Percentiles rank a stretch among this genome's conserved stretches.
Evolutionary conservation across 2,329 filamentous ascomycete genomes (phyloP).

Genomic region (Amauroascus niger): DNA sequence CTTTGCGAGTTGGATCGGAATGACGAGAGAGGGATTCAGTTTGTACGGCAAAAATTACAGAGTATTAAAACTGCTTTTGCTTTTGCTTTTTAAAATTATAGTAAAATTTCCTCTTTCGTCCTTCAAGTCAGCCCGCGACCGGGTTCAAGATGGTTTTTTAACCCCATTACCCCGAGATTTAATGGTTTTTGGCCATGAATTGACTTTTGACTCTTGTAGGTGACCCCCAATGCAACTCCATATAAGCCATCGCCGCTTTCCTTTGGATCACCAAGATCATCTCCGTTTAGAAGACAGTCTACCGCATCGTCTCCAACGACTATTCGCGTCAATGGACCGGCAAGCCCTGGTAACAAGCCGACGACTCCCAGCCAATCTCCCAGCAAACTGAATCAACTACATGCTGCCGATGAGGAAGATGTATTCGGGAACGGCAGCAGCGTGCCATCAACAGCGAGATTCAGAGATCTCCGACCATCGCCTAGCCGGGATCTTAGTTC

Average conservation of each 20-base stretch:
- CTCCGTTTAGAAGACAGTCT: conserved; percentile 59
- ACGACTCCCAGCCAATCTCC: conserved; percentile 38
- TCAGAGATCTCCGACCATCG: conserved; percentile 32
- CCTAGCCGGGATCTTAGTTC: conserved; percentile 30
- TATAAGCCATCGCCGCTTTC: conserved; percentile 65
- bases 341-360: conserved; percentile 36
- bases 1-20: not conserved
- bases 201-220: conserved; percentile 20
- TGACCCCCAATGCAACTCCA: conserved; percentile 46
- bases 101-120: too few relatives aligned
- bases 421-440: conserved; percentile 23
- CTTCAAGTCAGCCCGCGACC: too few relatives aligned
- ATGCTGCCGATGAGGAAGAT: conserved; percentile 37
- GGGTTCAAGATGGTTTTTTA: conserved; percentile 2
- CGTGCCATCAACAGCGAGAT: conserved; percentile 29
- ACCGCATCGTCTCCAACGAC: conserved; percentile 43
- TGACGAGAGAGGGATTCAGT: too few relatives aligned
- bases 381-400: conserved; percentile 40
- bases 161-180: not conserved
- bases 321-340: conserved; percentile 39
- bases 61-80: too few relatives aligned
- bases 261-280: conserved; percentile 60
- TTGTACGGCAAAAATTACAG: too few relatives aligned
- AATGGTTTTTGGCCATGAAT: not conserved
- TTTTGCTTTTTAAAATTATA: too few relatives aligned